These are phyloP conservation scores for Malassezia caprae DNA, from an alignment of 1,284 basidiomycete genomes.

Conservation along the genomic window DNA sequence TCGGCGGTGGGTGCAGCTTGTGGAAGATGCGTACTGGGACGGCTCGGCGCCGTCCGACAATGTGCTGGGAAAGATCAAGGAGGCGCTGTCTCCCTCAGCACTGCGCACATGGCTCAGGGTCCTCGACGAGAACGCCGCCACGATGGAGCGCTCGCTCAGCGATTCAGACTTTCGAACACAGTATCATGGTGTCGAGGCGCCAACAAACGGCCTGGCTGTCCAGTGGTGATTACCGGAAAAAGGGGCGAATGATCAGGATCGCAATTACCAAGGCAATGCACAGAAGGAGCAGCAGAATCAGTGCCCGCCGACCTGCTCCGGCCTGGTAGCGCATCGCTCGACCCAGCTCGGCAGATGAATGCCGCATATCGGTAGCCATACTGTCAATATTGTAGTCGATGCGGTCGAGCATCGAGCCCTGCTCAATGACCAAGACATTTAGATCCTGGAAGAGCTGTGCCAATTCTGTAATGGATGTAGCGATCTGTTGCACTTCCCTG, in stretches of 20 bases:
- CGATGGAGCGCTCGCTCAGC: background rate
- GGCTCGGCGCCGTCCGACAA: background rate
- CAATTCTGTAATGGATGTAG: conserved; percentile 76
- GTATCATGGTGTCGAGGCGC: conserved; percentile 9
- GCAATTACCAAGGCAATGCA: conserved; percentile 75
- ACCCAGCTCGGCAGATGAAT: conserved; percentile 73
- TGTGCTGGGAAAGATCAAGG: background rate
- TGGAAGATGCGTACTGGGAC: conserved; percentile 41
- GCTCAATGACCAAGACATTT: conserved; percentile 84
- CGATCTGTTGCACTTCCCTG: conserved; percentile 77
- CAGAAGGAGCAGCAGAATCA: conserved; percentile 81
- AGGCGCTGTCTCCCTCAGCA: background rate
- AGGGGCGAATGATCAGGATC: conserved; percentile 69
- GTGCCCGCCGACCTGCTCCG: conserved; percentile 77
- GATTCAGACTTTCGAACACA: conserved; percentile 1
- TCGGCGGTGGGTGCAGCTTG: conserved; percentile 41
- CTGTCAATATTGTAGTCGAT: conserved; percentile 96
- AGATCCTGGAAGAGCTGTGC: conserved; percentile 95
- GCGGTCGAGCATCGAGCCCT: conserved; percentile 89
- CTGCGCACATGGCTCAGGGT: conserved; percentile 4
- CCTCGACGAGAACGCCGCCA: background rate
- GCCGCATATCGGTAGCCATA: conserved; percentile 67
- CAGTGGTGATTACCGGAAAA: conserved; percentile 21
- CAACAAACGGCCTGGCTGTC: conserved; percentile 12
- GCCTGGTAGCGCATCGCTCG: conserved; percentile 78